These are phyloP conservation scores for Lipomyces lipofer DNA, from an alignment of 805 yeast species.

Conservation along the genomic window DNA sequence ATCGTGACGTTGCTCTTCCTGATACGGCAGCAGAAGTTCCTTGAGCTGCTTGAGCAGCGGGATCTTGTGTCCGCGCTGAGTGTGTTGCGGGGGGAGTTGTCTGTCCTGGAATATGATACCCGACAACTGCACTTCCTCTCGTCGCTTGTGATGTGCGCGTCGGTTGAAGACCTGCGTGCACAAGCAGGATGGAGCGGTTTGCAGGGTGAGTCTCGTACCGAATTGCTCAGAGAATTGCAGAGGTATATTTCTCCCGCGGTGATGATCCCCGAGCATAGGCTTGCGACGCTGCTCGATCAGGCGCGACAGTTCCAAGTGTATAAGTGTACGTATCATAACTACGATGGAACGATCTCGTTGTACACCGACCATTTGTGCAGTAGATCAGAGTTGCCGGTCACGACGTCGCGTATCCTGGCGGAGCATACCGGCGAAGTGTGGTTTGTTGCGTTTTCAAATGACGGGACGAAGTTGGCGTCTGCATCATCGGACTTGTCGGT, in stretches of 20 bases:
- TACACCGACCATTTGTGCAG: conserved; percentile 43
- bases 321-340: conserved; percentile 40
- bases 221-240: conserved; percentile 47
- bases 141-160: conserved; percentile 35
- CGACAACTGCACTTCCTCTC: conserved; percentile 37
- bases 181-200: conserved; percentile 40
- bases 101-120: conserved; percentile 37
- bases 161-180: conserved; percentile 37
- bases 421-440: conserved; percentile 77
- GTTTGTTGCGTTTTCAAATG: conserved; percentile 75
- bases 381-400: conserved; percentile 49
- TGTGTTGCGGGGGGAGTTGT: conserved; percentile 44
- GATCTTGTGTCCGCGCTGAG: conserved; percentile 42
- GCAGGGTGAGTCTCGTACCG: conserved; percentile 44
- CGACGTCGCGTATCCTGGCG: conserved; percentile 48
- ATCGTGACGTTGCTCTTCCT: conserved; percentile 38
- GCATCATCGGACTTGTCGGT: conserved; percentile 69
- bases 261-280: conserved; percentile 54
- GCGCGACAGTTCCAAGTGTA: conserved; percentile 51
- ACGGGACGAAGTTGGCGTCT: conserved; percentile 74
- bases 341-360: conserved; percentile 35
- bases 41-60: conserved; percentile 45
- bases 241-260: conserved; percentile 52
- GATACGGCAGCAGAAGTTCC: conserved; percentile 45
- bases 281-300: conserved; percentile 53